A percentile compares a stretch with the other conserved stretches of the same genome.
These are phyloP conservation scores for Hygrophoropsis aurantiaca DNA, from an alignment of 768 basidiomycete genomes.

Conservation along the genomic window DNA sequence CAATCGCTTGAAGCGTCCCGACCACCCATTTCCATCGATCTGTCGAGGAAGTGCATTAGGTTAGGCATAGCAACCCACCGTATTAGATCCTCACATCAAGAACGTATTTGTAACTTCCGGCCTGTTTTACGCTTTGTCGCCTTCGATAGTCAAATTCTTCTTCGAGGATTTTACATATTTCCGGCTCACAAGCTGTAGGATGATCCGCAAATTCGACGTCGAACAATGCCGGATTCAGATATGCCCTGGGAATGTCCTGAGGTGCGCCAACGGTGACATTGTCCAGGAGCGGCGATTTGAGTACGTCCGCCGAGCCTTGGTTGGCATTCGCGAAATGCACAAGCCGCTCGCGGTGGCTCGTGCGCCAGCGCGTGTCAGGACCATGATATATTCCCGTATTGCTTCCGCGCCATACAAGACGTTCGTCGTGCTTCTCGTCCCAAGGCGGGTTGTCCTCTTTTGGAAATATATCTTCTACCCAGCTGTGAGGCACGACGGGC, in stretches of 20 bases:
- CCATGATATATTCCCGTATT: conserved; percentile 63
- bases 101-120: conserved; percentile 61
- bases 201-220: conserved; percentile 58
- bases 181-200: conserved; percentile 42
- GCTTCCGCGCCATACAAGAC: conserved; percentile 71
- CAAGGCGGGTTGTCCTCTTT: conserved; percentile 58
- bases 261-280: conserved; percentile 35
- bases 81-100: conserved; percentile 44
- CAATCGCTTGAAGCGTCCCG: conserved; percentile 65
- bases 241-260: conserved; percentile 32
- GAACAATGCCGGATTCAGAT: conserved; percentile 54
- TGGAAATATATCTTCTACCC: conserved; percentile 42
- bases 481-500: conserved; percentile 46
- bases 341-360: conserved; percentile 50
- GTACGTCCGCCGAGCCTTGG: conserved; percentile 37
- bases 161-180: conserved; percentile 45
- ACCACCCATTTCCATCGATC: conserved; percentile 71
- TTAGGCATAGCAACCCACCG: neutral
- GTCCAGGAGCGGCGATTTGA: conserved; percentile 30
- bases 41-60: conserved; percentile 14
- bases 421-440: conserved; percentile 61
- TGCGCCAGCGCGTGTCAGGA: conserved; percentile 42
- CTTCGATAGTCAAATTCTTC: conserved; percentile 50
- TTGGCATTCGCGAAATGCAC: conserved; percentile 43
- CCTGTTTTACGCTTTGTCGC: conserved; percentile 43